Evolutionary conservation across 805 yeast species (phyloP), one percentile per base, ranked within the genome.

Genomic region (Sungouiozyma intestinalis): DNA sequence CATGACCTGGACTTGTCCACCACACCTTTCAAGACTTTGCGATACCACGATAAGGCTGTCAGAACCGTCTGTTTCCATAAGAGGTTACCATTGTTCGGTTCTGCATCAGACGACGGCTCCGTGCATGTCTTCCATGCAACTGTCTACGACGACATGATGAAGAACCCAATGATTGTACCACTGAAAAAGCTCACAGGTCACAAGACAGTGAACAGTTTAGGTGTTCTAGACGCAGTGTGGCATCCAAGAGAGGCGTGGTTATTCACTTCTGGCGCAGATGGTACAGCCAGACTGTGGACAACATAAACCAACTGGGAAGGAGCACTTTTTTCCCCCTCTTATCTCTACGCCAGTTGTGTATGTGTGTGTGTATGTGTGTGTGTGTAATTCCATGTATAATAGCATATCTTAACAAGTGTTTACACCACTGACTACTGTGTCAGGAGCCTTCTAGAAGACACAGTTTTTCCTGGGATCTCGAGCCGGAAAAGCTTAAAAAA

Each of bases 171-270:
- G 62, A 75, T 92, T 54, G 98, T 92, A 36, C 98, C 98, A 42
- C 74, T 92, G 65, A 92, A 92, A 76, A 87, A 88, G 59, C 71
- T 92, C 58, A 77, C 81, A 36, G 98, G 97, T 9, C 98, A 92
- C 65, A 79, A 81, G 60, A 73, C 86, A 38, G 68, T 77, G 16
- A 76, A 76, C 52, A 81, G 83, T 57, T 67, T 92, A 44, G 98
- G 98, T 58, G 94, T 92, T 14, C 71, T 92, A 57, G 82, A 79
- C 57, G 75, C 83, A 39, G 76, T 76, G 39, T 92, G 98, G 98
- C 98, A 92, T 71, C 97, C 97, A 50, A 79, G 81, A 54, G 97
- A 92, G 66, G 96, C 98, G 0, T 92, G 98, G 98, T 71, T 92
- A 58, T 87, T 92, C 63, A 81, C 92, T 59, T 85, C 95, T 9